A percentile compares a stretch with the other conserved stretches of the same genome.
Evolutionary conservation across 352 stramenopile genomes (phyloP).

Genomic region (Phytopythium kandeliae): DNA sequence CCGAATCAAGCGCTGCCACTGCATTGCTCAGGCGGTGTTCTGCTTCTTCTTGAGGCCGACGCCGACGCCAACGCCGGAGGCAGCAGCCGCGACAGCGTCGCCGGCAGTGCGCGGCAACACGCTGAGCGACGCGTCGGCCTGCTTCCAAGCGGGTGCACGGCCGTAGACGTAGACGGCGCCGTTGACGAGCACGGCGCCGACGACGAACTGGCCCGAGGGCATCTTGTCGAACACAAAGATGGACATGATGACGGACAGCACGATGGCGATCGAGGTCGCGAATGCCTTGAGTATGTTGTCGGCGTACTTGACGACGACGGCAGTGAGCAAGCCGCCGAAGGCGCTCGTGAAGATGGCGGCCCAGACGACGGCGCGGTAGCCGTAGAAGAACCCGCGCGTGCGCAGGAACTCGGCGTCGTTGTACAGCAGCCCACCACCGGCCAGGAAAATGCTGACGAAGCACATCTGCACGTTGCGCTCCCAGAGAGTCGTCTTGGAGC

Average conservation of each 20-base stretch:
- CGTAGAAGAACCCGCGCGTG: conserved; percentile 70
- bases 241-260: conserved; percentile 78
- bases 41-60: conserved; percentile 1
- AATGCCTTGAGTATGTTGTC: conserved; percentile 88
- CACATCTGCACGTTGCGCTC: conserved; percentile 85
- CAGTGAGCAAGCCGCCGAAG: conserved; percentile 72
- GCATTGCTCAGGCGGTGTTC: conserved; percentile 4
- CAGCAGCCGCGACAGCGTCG: not conserved
- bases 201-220: conserved; percentile 64
- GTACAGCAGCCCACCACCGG: conserved; percentile 47
- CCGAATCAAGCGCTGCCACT: no score
- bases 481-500: conserved; percentile 62
- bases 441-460: conserved; percentile 60
- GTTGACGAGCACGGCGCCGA: conserved; percentile 77
- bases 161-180: conserved; percentile 74
- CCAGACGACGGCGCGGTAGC: conserved; percentile 77
- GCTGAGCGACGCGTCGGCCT: conserved; percentile 5
- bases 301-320: conserved; percentile 82
- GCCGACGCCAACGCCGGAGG: not conserved
- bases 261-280: conserved; percentile 75
- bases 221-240: conserved; percentile 83
- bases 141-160: conserved; percentile 40
- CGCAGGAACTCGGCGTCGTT: conserved; percentile 56
- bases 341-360: conserved; percentile 59
- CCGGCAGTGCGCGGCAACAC: conserved; percentile 10